A percentile compares a stretch with the other conserved stretches of the same genome.
These are phyloP conservation scores for Spathaspora boniae DNA, from an alignment of 805 yeast species.

Conservation along the genomic window DNA sequence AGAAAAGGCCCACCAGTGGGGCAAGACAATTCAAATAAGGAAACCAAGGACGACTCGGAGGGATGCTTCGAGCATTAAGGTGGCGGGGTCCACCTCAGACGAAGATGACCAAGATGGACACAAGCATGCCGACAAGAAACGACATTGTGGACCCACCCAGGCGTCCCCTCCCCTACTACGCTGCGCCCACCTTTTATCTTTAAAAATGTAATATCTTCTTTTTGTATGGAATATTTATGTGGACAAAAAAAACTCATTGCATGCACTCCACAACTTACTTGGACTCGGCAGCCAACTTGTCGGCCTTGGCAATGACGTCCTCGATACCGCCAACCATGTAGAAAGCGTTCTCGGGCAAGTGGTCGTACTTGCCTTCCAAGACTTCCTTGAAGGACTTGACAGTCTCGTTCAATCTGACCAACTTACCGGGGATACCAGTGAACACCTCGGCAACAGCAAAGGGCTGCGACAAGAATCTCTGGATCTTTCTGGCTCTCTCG, in stretches of 20 bases:
- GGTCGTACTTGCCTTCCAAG: constrained; percentile 97
- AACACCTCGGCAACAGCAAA: constrained; percentile 99
- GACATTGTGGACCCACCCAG: no score
- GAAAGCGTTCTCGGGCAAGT: constrained; percentile 99
- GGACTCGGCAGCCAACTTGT: constrained; percentile 94
- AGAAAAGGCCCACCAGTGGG: no score
- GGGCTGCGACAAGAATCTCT: constrained; percentile 99
- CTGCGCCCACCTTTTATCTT: no score
- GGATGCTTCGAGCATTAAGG: no score
- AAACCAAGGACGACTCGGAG: no score
- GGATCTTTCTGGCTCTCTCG: constrained; percentile 99
- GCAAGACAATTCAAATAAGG: no score
- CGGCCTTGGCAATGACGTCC: constrained; percentile 98
- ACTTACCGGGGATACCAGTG: constrained; percentile 99
- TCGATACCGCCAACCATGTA: constrained; percentile 99
- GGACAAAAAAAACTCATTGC: not conserved
- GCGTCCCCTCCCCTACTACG: no score
- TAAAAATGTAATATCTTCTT: no score
- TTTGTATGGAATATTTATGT: no score
- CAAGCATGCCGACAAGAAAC: no score
- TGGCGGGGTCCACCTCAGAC: no score
- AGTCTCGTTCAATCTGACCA: constrained; percentile 96
- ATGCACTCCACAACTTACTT: constrained; percentile 36
- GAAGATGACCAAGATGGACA: no score
- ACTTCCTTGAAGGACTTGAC: constrained; percentile 93